Evolutionary conservation across 1,139 yeast genomes (phyloP), one percentile per base, ranked within the genome.

Genomic region (Pichia sp.): DNA sequence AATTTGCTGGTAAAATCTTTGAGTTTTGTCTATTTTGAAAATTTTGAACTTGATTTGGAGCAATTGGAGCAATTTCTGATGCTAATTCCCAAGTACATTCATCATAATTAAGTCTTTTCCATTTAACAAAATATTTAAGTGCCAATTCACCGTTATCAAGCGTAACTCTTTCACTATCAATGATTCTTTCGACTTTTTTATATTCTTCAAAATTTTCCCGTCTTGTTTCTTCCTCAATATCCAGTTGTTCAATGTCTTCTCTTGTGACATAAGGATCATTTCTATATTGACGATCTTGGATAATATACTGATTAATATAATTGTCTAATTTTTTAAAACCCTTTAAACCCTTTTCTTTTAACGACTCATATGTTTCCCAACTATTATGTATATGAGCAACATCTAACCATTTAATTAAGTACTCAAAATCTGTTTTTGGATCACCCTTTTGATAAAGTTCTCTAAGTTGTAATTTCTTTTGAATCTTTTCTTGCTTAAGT

Each of bases 51-150:
- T 86, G 90, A 13, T 77, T 80, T 0, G 97, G 98, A 3, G 96
- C 90, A 52, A 86, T 70, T 54, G 80, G 78, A 1, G 95, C 97
- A 59, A 95, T 89, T 58, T 81, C 85, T 52, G 84, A 85, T 1
- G 96, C 98, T 61, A 84, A 81, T 70, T 95, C 99, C 99, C 99
- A 95, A 5, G 98, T 89, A 58, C 96, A 89, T 60, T 88, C 95
- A 68, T 95, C 98, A 65, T 95, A 95, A 64, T 91, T 87, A 45
- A 95, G 75, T 55, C 98, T 78, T 66, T 83, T 85, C 99, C 99
- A 93, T 69, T 95, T 95, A 56, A 91, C 93, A 56, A 85, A 80
- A 67, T 93, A 95, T 64, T 84, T 86, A 58, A 93, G 73, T 54
- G 79, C 83, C 34, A 83, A 82, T 39, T 76, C 76, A 34, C 88